Evolutionary conservation across 2,329 filamentous ascomycete species (phyloP).

Genomic region (Cryphonectria japonica): DNA sequence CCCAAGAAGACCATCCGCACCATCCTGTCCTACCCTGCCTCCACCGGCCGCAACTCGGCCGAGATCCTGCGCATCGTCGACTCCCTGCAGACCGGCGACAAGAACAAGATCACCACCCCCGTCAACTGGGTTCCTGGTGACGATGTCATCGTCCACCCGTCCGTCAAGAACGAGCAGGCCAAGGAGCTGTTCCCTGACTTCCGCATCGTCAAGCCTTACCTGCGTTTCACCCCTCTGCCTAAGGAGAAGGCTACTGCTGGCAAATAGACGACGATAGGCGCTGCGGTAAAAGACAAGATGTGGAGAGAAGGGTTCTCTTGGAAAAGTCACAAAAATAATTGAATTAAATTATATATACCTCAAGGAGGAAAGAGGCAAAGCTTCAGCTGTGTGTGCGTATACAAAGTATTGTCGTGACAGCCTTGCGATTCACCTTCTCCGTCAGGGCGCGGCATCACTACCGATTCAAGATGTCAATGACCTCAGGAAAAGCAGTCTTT

Average conservation of each 20-base stretch:
- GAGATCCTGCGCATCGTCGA: conserved; percentile 81
- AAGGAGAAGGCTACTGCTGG: conserved; percentile 52
- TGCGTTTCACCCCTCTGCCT: conserved; percentile 71
- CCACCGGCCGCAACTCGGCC: conserved; percentile 80
- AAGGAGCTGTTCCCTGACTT: conserved; percentile 84
- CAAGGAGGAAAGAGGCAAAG: not conserved
- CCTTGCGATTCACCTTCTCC: not conserved
- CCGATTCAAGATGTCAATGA: not conserved
- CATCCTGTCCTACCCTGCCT: conserved; percentile 91
- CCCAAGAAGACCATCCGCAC: conserved; percentile 91
- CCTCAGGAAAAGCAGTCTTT: too few relatives aligned
- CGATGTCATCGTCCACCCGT: conserved; percentile 89
- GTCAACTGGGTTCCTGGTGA: conserved; percentile 90
- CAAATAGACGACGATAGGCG: conserved; percentile 31
- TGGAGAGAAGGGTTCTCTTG: not conserved
- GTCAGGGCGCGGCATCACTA: not conserved
- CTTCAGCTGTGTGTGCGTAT: not conserved
- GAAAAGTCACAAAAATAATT: not conserved
- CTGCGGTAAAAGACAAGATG: not conserved
- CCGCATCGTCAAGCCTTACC: conserved; percentile 70
- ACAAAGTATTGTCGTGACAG: not conserved
- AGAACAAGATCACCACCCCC: conserved; percentile 84
- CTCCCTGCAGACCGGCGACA: conserved; percentile 82
- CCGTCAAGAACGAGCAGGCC: conserved; percentile 81
- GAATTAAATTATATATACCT: not conserved